Evolutionary conservation across 352 stramenopile species (phyloP).

Genomic region (Nothophytophthora sp.): DNA sequence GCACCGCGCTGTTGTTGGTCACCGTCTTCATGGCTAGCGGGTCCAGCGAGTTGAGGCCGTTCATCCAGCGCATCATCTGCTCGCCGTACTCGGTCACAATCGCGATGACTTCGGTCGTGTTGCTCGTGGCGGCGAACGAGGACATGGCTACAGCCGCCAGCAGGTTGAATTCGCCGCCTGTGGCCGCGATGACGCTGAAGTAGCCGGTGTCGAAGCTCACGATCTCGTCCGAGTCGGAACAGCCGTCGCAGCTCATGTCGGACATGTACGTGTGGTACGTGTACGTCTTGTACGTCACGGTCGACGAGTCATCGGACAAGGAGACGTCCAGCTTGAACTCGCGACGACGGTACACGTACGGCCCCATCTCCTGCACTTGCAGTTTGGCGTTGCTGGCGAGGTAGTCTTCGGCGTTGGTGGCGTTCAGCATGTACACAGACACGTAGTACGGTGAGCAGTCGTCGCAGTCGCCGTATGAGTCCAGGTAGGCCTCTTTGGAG

Average conservation of each 20-base stretch:
- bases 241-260: constrained; percentile 53
- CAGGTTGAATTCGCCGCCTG: constrained; percentile 63
- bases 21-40: constrained; percentile 65
- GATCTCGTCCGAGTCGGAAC: constrained; percentile 56
- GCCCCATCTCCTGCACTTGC: constrained; percentile 62
- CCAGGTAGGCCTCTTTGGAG: constrained; percentile 38
- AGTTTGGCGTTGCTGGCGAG: constrained; percentile 53
- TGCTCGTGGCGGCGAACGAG: constrained; percentile 39
- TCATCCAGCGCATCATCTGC: constrained; percentile 77
- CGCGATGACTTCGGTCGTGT: constrained; percentile 14
- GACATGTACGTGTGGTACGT: constrained; percentile 67
- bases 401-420: constrained; percentile 70
- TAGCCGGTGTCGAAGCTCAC: constrained; percentile 65
- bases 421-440: constrained; percentile 70
- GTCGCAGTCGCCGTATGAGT: constrained; percentile 60
- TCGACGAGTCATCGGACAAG: constrained; percentile 50
- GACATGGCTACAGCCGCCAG: constrained; percentile 39
- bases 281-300: constrained; percentile 77
- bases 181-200: constrained; percentile 63
- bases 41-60: constrained; percentile 79
- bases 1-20: constrained; percentile 34
- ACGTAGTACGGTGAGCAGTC: constrained; percentile 74
- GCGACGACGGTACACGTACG: constrained; percentile 70
- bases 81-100: constrained; percentile 41
- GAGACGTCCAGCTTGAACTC: constrained; percentile 66